A percentile compares a stretch with the other conserved stretches of the same genome.
Evolutionary conservation across 1,284 basidiomycete genomes (phyloP).

Genomic region (Grifola frondosa): DNA sequence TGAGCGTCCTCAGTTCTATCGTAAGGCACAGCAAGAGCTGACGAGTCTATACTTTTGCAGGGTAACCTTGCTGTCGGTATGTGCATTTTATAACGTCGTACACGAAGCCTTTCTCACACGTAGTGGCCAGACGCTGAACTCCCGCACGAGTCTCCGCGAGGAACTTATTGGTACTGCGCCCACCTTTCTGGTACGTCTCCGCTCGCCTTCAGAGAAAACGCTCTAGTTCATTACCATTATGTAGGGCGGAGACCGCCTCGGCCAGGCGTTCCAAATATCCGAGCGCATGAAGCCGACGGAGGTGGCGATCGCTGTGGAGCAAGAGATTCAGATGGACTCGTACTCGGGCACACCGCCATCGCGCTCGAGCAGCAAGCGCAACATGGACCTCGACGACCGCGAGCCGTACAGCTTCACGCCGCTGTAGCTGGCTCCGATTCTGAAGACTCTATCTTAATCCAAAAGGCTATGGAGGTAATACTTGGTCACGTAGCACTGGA

Average conservation of each 20-base stretch:
- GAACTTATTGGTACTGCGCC: constrained; percentile 7
- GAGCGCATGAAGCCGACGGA: constrained; percentile 11
- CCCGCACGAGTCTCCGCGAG: constrained; percentile 12
- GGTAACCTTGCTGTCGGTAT: constrained; percentile 9
- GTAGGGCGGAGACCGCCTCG: background rate
- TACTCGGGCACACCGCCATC: background rate
- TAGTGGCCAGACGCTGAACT: constrained; percentile 12
- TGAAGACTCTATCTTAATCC: too few relatives aligned
- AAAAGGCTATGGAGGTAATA: too few relatives aligned
- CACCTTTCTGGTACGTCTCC: constrained; percentile 3
- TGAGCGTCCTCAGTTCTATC: constrained; percentile 1
- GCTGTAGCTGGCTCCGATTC: background rate
- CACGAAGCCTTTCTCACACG: background rate
- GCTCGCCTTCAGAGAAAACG: background rate
- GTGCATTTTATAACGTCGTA: background rate
- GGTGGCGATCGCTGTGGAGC: constrained; percentile 12
- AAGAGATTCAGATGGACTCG: constrained; percentile 9
- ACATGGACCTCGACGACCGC: background rate
- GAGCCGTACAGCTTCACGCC: constrained; percentile 1
- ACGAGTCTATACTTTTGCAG: background rate
- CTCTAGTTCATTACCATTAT: background rate
- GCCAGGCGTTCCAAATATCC: constrained; percentile 4
- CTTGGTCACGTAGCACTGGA: too few relatives aligned
- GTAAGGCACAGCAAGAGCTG: background rate
- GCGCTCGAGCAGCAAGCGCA: background rate